Evolutionary conservation across 345 rosid species (phyloP), one percentile per base, ranked within the genome.

Genomic region (Salix suchowensis): DNA sequence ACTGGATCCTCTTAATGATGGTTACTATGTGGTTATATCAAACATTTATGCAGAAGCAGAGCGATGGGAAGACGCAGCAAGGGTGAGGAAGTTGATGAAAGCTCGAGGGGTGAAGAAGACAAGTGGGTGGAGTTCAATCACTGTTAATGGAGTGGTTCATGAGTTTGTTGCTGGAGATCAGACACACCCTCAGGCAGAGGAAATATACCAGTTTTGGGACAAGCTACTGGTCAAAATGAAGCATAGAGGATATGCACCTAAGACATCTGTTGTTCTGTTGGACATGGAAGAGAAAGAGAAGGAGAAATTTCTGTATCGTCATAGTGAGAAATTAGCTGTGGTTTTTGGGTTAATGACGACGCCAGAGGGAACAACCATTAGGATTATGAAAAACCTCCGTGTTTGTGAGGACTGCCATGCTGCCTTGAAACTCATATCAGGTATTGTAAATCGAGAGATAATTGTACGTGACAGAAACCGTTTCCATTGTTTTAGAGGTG

Each of bases 41-140:
- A 84, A 84, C 61, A 82, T 84, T 39, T 84, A 82, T 28, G 85
- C 87, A 1, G 83, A 79, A 75, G 79, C 73, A 19, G 79, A 79
- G 44, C 74, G 65, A 30, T 82, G 85, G 87, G 80, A 77, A 55
- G 87, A 84, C 18, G 76, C 68, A 2, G 78, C 73, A 46, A 82
- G 83, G 55, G 71, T 28, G 30, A 28, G 30, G 30, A 71, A 70
- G 66, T 65, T 82, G 70, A 84, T 84, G 87, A 84, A 67, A 77
- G 69, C 30, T 32, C 24, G 13, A 30, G 75, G 64, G 12, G 67
- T 82, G 48, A 82, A 79, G 85, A 82, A 82, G 78, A 84, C 77
- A 5, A 83, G 76, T 0, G 87, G 85, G 13, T 82, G 78, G 54
- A 84, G 87, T 39, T 72, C 32, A 37, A 58, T 72, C 61, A 48